These are phyloP conservation scores for Populus tomentosa DNA, from an alignment of 441 rosid genomes.

Conservation along the genomic window DNA sequence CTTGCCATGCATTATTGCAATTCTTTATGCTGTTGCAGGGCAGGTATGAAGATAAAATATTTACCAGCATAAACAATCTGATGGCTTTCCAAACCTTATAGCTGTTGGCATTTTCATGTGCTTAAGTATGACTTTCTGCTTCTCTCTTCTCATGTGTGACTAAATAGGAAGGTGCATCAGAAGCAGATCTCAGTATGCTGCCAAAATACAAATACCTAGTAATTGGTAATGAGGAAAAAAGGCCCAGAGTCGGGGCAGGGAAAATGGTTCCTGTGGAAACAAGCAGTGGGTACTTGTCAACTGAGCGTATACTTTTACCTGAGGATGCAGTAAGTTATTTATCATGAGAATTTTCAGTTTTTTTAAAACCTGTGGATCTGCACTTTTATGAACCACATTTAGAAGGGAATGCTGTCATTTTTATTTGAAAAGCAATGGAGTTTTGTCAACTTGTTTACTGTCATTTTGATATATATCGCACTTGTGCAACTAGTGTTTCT, in stretches of 20 bases:
- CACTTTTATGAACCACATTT: neutral
- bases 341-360: neutral
- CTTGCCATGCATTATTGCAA: conserved; percentile 90
- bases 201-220: conserved; percentile 65
- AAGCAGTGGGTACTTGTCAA: conserved; percentile 53
- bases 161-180: conserved; percentile 90
- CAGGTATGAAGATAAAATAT: conserved; percentile 45
- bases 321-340: conserved; percentile 77
- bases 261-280: conserved; percentile 77
- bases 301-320: conserved; percentile 64
- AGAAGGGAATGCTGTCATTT: neutral
- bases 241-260: conserved; percentile 55
- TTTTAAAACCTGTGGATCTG: neutral
- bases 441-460: neutral
- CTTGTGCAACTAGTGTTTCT: neutral
- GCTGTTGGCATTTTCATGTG: conserved; percentile 3
- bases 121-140: conserved; percentile 3
- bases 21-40: conserved; percentile 94
- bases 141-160: conserved; percentile 18
- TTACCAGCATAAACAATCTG: neutral
- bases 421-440: neutral
- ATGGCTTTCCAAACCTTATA: neutral
- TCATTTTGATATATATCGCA: no score
- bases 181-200: conserved; percentile 77
- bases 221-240: conserved; percentile 42